Evolutionary conservation across 768 basidiomycete species (phyloP).

Genomic region (Scleroderma bovista): DNA sequence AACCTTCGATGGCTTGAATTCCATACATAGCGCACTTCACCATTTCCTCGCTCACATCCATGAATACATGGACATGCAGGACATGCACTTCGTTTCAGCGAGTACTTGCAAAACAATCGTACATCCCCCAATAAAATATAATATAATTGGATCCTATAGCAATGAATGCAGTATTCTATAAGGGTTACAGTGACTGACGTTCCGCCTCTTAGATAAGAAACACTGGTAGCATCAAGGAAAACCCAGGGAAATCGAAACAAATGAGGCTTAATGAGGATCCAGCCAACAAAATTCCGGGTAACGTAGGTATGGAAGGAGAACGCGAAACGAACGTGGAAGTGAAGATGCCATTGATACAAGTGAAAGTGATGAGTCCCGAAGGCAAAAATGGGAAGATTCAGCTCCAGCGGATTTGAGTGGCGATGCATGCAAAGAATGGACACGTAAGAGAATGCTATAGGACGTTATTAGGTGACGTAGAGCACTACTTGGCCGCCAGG

Average conservation of each 20-base stretch:
- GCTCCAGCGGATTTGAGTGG: too few relatives aligned
- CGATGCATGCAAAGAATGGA: too few relatives aligned
- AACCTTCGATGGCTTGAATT: too few relatives aligned
- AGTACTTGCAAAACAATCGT: too few relatives aligned
- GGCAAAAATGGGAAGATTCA: too few relatives aligned
- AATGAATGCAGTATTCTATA: conserved; percentile 34
- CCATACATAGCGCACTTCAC: too few relatives aligned
- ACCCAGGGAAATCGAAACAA: neutral
- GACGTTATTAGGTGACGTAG: conserved; percentile 57
- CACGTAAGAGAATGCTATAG: conserved; percentile 3
- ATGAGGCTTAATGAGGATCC: too few relatives aligned
- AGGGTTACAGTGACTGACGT: conserved; percentile 30
- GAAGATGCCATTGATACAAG: conserved; percentile 13
- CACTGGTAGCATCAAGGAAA: conserved; percentile 1
- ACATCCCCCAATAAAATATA: conserved; percentile 18
- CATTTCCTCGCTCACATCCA: too few relatives aligned
- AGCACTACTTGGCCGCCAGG: conserved; percentile 79
- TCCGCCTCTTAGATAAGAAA: conserved; percentile 28
- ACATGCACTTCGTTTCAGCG: too few relatives aligned
- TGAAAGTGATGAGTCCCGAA: neutral
- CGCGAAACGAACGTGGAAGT: conserved; percentile 5
- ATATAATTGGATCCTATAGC: conserved; percentile 25
- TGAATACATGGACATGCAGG: too few relatives aligned
- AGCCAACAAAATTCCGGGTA: conserved; percentile 4
- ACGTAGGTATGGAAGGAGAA: conserved; percentile 12